Percentiles rank a stretch among this genome's conserved stretches.
phyloP scores from a whole-genome alignment of 352 stramenopile genomes.

The Phytophthora niederhauseri region DNA sequence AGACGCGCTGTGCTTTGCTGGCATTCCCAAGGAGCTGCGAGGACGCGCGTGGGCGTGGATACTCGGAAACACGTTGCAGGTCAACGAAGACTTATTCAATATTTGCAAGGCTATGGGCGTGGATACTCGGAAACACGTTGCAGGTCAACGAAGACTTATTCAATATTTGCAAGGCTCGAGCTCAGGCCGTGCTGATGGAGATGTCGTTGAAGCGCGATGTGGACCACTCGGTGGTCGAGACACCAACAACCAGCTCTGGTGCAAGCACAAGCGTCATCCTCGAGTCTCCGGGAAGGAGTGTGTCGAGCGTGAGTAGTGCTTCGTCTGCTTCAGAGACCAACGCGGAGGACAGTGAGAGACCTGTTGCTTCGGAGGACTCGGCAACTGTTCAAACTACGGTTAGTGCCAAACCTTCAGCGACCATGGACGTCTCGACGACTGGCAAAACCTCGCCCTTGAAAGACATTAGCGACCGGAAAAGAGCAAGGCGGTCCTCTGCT shows the following conservation, averaged over 20 bases:
- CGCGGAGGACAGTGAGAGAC: slow-evolving; percentile 22
- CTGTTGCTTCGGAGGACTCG: slow-evolving; percentile 9
- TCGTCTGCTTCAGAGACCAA: slow-evolving; percentile 33
- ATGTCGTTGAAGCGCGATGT: slow-evolving; percentile 76
- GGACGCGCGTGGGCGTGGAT: slow-evolving; percentile 82
- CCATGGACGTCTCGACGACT: slow-evolving; percentile 2
- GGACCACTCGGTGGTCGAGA: slow-evolving; percentile 37
- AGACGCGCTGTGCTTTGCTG: slow-evolving; percentile 78
- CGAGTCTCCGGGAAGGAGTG: slow-evolving; percentile 33
- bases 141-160: slow-evolving; percentile 89
- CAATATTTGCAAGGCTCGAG: slow-evolving; percentile 76
- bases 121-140: slow-evolving; percentile 79
- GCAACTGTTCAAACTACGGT: neutral
- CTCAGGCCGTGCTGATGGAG: slow-evolving; percentile 74
- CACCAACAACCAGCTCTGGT: slow-evolving; percentile 23
- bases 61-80: slow-evolving; percentile 82
- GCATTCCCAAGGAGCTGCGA: slow-evolving; percentile 84
- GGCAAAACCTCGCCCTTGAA: neutral
- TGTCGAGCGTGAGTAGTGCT: slow-evolving; percentile 39
- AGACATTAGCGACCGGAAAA: slow-evolving; percentile 25
- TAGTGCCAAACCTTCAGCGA: neutral
- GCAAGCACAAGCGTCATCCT: slow-evolving; percentile 27
- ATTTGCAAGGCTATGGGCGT: slow-evolving; percentile 87
- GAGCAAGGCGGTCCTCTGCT: slow-evolving; percentile 37
- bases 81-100: slow-evolving; percentile 86